Evolutionary conservation across 176 grass and related monocot species (phyloP).

Genomic region (Lolium multiflorum): DNA sequence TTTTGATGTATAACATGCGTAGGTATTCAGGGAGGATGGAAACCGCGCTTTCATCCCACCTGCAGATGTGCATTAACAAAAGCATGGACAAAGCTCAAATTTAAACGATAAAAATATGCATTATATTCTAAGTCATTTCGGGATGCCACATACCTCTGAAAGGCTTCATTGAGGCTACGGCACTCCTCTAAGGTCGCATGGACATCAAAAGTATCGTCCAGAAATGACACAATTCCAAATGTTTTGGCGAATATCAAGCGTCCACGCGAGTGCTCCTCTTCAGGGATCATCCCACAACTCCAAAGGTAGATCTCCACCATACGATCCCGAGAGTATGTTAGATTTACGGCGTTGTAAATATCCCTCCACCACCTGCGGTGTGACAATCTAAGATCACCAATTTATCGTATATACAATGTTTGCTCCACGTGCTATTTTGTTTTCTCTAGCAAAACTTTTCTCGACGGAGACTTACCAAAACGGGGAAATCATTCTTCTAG

Average conservation of each 20-base stretch:
- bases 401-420: too few species aligned
- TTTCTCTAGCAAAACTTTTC: too few species aligned
- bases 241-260: background rate
- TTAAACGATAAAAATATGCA: too few species aligned
- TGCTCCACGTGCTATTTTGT: too few species aligned
- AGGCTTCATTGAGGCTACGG: background rate
- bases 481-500: too few species aligned
- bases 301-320: constrained; percentile 10
- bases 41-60: background rate
- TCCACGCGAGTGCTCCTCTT: background rate
- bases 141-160: background rate
- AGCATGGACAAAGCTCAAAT: too few species aligned
- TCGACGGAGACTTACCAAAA: too few species aligned
- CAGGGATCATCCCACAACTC: background rate
- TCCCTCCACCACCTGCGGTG: constrained; percentile 36
- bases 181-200: background rate
- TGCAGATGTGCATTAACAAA: background rate
- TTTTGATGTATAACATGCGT: background rate
- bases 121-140: too few species aligned
- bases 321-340: constrained; percentile 21
- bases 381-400: too few species aligned
- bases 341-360: background rate
- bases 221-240: background rate
- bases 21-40: constrained; percentile 29
- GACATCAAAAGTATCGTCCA: background rate